A percentile compares a stretch with the other conserved stretches of the same genome.
Conservation (phyloP, 2,329 filamentous ascomycete species). For the Clarireedia monteithiana region DNA sequence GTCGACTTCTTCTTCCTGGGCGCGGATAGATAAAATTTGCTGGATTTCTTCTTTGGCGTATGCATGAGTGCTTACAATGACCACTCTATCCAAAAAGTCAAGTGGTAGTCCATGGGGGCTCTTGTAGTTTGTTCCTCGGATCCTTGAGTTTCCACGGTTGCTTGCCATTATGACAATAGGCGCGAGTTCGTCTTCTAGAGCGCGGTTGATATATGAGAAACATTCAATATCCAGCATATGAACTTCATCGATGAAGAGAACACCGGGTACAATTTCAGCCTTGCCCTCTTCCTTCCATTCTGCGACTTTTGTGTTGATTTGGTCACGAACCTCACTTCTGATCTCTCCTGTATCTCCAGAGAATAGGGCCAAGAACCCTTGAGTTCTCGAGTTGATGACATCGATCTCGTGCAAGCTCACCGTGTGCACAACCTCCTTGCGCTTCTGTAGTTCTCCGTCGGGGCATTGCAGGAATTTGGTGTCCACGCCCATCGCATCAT, state of each 20-base stretch:
- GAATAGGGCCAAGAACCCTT: constrained; percentile 94
- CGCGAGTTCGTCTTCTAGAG: constrained; percentile 86
- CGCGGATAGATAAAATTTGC: constrained; percentile 86
- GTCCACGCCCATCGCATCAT: constrained; percentile 97
- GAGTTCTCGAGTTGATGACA: constrained; percentile 98
- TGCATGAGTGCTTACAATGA: constrained; percentile 88
- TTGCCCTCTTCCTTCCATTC: constrained; percentile 99
- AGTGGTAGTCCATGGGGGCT: constrained; percentile 90
- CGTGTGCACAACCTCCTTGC: constrained; percentile 94
- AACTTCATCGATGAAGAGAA: constrained; percentile 97
- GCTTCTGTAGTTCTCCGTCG: constrained; percentile 93
- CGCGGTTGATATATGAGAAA: constrained; percentile 97
- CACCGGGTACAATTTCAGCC: constrained; percentile 93
- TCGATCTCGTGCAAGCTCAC: constrained; percentile 97
- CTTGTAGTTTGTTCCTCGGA: constrained; percentile 87
- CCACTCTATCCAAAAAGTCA: constrained; percentile 91
- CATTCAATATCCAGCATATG: constrained; percentile 99
- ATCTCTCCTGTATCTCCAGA: constrained; percentile 98
- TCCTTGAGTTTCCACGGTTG: constrained; percentile 86
- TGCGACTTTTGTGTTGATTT: constrained; percentile 98
- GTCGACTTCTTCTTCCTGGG: constrained; percentile 93
- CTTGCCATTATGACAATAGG: constrained; percentile 99
- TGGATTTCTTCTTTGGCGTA: constrained; percentile 81
- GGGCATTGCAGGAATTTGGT: constrained; percentile 98
- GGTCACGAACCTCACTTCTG: constrained; percentile 89